These are phyloP conservation scores for Oryza nivara DNA, from an alignment of 176 grass and related monocot species.

Conservation along the genomic window DNA sequence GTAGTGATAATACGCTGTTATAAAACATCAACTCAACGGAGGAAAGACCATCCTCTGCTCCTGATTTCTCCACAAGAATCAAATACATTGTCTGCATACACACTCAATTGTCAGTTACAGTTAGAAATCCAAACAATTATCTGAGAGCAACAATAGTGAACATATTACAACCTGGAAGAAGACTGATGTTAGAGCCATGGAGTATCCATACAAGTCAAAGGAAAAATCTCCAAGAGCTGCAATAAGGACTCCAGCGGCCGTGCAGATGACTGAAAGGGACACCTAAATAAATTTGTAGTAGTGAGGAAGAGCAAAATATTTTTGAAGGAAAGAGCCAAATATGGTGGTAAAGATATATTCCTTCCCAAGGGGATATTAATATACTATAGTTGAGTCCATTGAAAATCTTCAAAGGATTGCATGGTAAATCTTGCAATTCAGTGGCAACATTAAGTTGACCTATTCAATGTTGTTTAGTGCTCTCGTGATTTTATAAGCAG, in stretches of 20 bases:
- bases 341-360: neutral
- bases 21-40: slow-evolving; percentile 97
- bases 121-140: neutral
- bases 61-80: slow-evolving; percentile 94
- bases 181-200: slow-evolving; percentile 92
- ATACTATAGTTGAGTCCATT: neutral
- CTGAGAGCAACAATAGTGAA: slow-evolving; percentile 15
- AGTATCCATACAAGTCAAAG: slow-evolving; percentile 91
- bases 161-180: slow-evolving; percentile 90
- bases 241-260: slow-evolving; percentile 81
- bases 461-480: neutral
- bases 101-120: slow-evolving; percentile 41
- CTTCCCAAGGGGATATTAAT: neutral
- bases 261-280: slow-evolving; percentile 85
- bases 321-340: neutral
- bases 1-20: slow-evolving; percentile 82
- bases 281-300: slow-evolving; percentile 59
- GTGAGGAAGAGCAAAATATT: slow-evolving; percentile 13
- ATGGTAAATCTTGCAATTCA: neutral
- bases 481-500: neutral
- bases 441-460: neutral
- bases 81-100: slow-evolving; percentile 95
- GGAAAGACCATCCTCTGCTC: slow-evolving; percentile 91
- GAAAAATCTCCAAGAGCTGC: slow-evolving; percentile 97
- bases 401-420: neutral